Base-by-base conservation (phyloP, 2,329 filamentous ascomycete genomes). In the Aspergillus fumigatiaffinis region DNA sequence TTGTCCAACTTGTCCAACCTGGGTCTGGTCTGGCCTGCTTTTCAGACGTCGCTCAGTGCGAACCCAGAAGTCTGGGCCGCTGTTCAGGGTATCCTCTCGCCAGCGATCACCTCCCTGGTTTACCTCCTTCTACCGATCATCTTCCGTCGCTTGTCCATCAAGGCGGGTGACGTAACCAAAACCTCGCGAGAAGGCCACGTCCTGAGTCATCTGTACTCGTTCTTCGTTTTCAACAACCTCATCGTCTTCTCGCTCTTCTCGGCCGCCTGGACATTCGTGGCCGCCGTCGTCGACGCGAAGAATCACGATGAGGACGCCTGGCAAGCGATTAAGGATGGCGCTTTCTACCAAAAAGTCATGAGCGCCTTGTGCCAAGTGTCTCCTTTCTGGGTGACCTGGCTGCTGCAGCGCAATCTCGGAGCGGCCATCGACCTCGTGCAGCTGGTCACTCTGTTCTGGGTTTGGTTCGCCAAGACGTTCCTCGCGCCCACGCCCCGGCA, bases 221-320 rank as follows among this genome's bases (percentile, higher is more conserved):
- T 99, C 78, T 99, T 99, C 75, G 85, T 97, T 53, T 92, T 99
- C 81, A 99, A 99, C 83, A 97, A 97, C 70, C 76, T 99, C 55
- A 80, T 99, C 63, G 87, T 97, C 57, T 97, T 97, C 75, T 97
- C 92, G 10, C 80, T 96, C 14, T 97, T 97, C 74, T 91, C 90
- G 48, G 87, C 90, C 1, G 76, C 92, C 17, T 97, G 91, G 86
- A 79, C 80, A 1, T 92, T 92, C 66, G 79, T 92, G 8, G 77
- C 86, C 0, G 79, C 79, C 4, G 85, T 96, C 41, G 77, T 92
- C 49, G 70, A 83, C 3, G 76, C 82, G 48, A 84, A 84, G 0
- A 73, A 80, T 3, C 74, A 81, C 0, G 82, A 85, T 42, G 76
- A 81, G 20, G 80, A 87, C 64, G 84, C 86, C 10, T 90, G 89